These are phyloP conservation scores for Daldinia loculata DNA, from an alignment of 495 filamentous ascomycete genomes.

Conservation along the genomic window DNA sequence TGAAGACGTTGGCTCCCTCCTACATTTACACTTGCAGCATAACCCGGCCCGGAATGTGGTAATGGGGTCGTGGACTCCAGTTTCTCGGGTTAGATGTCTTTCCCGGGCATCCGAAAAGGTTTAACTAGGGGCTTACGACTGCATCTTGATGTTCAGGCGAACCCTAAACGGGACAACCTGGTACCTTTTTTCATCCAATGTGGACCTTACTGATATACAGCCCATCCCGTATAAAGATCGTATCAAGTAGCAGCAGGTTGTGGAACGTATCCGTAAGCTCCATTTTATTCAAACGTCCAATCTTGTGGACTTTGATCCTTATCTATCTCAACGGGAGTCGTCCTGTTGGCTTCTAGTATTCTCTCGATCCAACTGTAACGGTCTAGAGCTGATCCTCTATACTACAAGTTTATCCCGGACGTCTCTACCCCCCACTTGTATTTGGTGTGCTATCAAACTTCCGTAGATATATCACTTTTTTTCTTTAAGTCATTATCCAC, in stretches of 20 bases:
- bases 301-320: background rate
- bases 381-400: background rate
- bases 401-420: background rate
- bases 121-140: conserved; percentile 12
- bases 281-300: background rate
- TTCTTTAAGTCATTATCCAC: conserved; percentile 50
- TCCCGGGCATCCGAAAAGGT: conserved; percentile 31
- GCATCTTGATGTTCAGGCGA: background rate
- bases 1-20: conserved; percentile 2
- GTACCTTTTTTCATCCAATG: conserved; percentile 1
- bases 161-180: conserved; percentile 19
- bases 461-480: conserved; percentile 7
- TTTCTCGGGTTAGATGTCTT: conserved; percentile 4
- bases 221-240: background rate
- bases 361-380: background rate
- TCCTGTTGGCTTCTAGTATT: background rate
- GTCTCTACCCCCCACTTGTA: background rate
- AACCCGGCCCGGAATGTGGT: background rate
- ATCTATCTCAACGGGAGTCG: background rate
- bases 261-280: background rate
- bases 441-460: conserved; percentile 6
- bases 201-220: background rate
- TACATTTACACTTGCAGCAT: conserved; percentile 8
- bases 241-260: background rate
- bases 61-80: background rate